Conservation (phyloP, 768 basidiomycete species). For the Psilocybe cubensis region DNA sequence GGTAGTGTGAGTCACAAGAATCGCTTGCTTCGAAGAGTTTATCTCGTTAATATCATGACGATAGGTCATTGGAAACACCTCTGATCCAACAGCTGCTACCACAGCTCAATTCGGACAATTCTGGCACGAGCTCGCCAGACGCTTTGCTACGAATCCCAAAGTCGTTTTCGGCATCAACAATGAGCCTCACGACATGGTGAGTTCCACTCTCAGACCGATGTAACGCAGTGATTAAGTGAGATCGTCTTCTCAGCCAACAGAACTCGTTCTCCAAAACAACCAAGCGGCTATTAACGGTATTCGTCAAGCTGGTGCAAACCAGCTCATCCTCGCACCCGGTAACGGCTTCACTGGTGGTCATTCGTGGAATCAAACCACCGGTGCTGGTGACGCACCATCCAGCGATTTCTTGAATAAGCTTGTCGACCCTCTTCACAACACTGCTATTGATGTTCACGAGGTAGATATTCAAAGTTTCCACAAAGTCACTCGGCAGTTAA, state of each 20-base stretch:
- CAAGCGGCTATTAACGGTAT: conserved; percentile 50
- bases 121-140: conserved; percentile 44
- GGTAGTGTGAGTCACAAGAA: conserved; percentile 38
- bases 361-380: conserved; percentile 42
- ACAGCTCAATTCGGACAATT: conserved; percentile 46
- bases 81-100: conserved; percentile 47
- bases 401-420: conserved; percentile 46
- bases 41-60: neutral
- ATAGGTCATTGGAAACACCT: conserved; percentile 48
- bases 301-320: conserved; percentile 39
- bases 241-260: conserved; percentile 33
- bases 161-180: conserved; percentile 54
- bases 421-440: conserved; percentile 42
- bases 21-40: neutral
- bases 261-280: conserved; percentile 43
- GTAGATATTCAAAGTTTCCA: conserved; percentile 19
- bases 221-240: neutral
- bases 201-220: neutral
- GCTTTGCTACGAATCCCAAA: conserved; percentile 42
- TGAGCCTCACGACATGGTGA: conserved; percentile 49
- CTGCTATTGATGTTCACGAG: conserved; percentile 52
- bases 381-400: conserved; percentile 38
- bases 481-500: conserved; percentile 2
- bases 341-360: conserved; percentile 52
- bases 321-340: conserved; percentile 50